These are phyloP conservation scores for Tuber indicum DNA, from an alignment of 495 filamentous ascomycete genomes.

Conservation along the genomic window DNA sequence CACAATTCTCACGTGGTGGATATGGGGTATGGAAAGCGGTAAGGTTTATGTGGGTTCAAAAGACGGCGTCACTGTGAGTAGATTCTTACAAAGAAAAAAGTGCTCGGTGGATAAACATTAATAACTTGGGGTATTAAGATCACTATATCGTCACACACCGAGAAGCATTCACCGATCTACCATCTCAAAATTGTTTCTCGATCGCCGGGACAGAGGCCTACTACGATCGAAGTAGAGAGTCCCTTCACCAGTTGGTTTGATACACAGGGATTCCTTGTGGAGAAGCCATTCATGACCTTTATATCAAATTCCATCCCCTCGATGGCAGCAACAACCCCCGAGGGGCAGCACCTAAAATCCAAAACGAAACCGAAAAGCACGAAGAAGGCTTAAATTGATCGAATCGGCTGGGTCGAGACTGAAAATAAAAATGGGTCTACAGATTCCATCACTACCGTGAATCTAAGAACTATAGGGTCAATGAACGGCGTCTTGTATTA, in stretches of 20 bases:
- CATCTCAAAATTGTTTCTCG: constrained; percentile 59
- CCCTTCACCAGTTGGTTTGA: constrained; percentile 87
- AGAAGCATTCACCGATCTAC: constrained; percentile 75
- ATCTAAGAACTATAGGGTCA: not conserved
- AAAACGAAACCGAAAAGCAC: constrained; percentile 7
- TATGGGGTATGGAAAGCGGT: constrained; percentile 75
- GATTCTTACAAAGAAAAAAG: not conserved
- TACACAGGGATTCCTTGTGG: constrained; percentile 69
- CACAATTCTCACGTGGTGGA: constrained; percentile 72
- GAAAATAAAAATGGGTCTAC: constrained; percentile 7
- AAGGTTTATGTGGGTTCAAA: constrained; percentile 68
- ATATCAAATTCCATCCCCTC: constrained; percentile 32
- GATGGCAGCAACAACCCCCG: constrained; percentile 22
- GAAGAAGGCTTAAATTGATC: constrained; percentile 24
- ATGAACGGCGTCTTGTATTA: constrained; percentile 2
- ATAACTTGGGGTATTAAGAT: constrained; percentile 47
- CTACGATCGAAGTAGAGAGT: constrained; percentile 52
- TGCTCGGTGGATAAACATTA: constrained; percentile 20
- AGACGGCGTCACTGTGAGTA: constrained; percentile 52
- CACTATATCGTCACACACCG: constrained; percentile 57
- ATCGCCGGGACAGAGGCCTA: constrained; percentile 42
- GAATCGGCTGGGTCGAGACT: not conserved
- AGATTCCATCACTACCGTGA: not conserved
- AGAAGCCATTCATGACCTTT: constrained; percentile 65
- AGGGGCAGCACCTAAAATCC: constrained; percentile 20